A percentile compares a stretch with the other conserved stretches of the same genome.
Conservation (phyloP, 768 basidiomycete genomes). For the Lentinula guzmanii region DNA sequence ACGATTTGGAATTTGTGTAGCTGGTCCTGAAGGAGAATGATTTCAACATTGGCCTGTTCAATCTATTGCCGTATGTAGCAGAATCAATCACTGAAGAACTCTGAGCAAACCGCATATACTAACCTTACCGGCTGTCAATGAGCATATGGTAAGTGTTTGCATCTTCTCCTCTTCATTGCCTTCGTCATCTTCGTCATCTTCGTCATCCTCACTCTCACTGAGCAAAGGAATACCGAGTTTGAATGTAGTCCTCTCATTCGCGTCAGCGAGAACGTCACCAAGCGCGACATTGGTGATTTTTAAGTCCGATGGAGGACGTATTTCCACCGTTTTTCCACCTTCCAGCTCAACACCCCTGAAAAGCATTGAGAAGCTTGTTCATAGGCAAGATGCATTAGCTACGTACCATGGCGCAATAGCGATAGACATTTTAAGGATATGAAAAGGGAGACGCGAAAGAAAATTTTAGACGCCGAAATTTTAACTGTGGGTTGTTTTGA, state of each 20-base stretch:
- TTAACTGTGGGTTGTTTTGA: not conserved
- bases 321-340: slow-evolving; percentile 49
- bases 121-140: slow-evolving; percentile 80
- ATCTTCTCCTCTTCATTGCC: slow-evolving; percentile 23
- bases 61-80: slow-evolving; percentile 39
- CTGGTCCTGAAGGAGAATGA: slow-evolving; percentile 63
- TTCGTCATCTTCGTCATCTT: slow-evolving; percentile 25
- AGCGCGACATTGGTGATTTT: slow-evolving; percentile 80
- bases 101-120: slow-evolving; percentile 13
- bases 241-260: slow-evolving; percentile 53
- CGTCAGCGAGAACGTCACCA: slow-evolving; percentile 63
- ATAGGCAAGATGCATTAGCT: not conserved
- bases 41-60: slow-evolving; percentile 68
- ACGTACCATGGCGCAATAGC: slow-evolving; percentile 66
- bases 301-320: slow-evolving; percentile 63
- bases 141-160: slow-evolving; percentile 60
- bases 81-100: not conserved
- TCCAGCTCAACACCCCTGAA: slow-evolving; percentile 56
- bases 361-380: slow-evolving; percentile 7
- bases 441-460: not conserved
- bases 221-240: slow-evolving; percentile 51
- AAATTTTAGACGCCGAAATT: not conserved
- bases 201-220: slow-evolving; percentile 39
- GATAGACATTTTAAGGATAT: slow-evolving; percentile 18
- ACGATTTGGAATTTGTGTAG: slow-evolving; percentile 63